Evolutionary conservation across 768 basidiomycete species (phyloP).

Genomic region (Sarcomyxa edulis): DNA sequence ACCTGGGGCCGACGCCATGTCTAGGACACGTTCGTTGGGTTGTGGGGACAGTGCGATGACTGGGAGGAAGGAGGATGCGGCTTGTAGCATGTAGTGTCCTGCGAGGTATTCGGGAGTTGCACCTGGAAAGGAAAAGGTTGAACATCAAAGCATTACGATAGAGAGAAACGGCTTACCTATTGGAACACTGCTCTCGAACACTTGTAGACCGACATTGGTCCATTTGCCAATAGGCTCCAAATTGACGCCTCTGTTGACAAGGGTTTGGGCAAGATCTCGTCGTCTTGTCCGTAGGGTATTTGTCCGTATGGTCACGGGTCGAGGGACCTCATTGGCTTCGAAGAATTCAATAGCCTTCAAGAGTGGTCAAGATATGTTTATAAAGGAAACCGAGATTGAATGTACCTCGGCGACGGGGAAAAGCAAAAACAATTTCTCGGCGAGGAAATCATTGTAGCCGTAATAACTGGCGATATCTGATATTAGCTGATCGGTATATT

Average conservation of each 20-base stretch:
- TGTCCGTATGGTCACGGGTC: constrained; percentile 96
- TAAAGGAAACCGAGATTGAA: constrained; percentile 1
- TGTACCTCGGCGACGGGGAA: constrained; percentile 89
- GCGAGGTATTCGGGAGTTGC: constrained; percentile 99
- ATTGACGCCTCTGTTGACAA: constrained; percentile 95
- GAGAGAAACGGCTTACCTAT: too few species aligned
- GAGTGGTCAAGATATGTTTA: constrained; percentile 6
- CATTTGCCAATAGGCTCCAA: constrained; percentile 98
- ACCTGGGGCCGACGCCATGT: constrained; percentile 98
- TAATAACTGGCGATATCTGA: constrained; percentile 93
- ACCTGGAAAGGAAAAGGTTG: constrained; percentile 37
- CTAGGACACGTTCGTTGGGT: constrained; percentile 88
- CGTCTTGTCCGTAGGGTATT: constrained; percentile 93
- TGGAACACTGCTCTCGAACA: constrained; percentile 94
- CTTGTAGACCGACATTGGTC: constrained; percentile 98
- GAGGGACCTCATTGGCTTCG: constrained; percentile 91
- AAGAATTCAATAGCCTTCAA: constrained; percentile 97
- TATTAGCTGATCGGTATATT: constrained; percentile 85
- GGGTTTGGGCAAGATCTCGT: constrained; percentile 87
- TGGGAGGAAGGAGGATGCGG: constrained; percentile 98
- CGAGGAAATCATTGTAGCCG: constrained; percentile 94
- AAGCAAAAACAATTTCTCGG: constrained; percentile 90
- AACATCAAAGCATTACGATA: too few species aligned
- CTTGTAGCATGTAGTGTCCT: constrained; percentile 99
- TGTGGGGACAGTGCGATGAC: constrained; percentile 94